These are phyloP conservation scores for Phytophthora pseudosyringae DNA, from an alignment of 352 stramenopile genomes.

Conservation along the genomic window DNA sequence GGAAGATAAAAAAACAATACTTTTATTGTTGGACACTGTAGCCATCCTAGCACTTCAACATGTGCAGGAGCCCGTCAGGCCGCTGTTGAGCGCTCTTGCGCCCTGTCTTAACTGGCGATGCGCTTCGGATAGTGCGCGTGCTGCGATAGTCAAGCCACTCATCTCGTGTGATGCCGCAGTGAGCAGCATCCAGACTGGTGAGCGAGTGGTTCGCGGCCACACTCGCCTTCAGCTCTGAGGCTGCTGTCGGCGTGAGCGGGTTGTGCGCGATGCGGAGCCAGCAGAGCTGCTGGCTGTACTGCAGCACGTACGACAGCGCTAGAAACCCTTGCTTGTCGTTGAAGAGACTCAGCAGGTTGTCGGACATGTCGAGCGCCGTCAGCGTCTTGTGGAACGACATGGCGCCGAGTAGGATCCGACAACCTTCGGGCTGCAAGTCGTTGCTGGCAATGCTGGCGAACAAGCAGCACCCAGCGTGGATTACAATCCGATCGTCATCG, in stretches of 20 bases:
- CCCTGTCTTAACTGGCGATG: neutral
- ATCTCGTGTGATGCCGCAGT: conserved; percentile 34
- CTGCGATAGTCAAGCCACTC: conserved; percentile 6
- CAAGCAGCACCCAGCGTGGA: neutral
- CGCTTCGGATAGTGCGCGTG: neutral
- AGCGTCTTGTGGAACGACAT: conserved; percentile 62
- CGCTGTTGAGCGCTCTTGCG: neutral
- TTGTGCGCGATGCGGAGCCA: conserved; percentile 57
- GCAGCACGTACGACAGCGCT: conserved; percentile 57
- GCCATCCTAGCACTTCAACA: conserved; percentile 27
- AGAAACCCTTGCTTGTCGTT: conserved; percentile 61
- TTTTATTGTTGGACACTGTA: neutral
- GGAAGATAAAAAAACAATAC: neutral
- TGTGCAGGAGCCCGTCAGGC: conserved; percentile 19
- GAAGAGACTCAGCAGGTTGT: conserved; percentile 63
- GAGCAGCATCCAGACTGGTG: conserved; percentile 38
- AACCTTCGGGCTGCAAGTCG: conserved; percentile 60
- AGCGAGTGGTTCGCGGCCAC: conserved; percentile 47
- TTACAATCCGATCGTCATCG: neutral
- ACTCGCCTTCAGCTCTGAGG: conserved; percentile 25
- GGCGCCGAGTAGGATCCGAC: conserved; percentile 54
- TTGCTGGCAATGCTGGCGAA: conserved; percentile 54
- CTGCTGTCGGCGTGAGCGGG: conserved; percentile 27
- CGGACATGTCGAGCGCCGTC: conserved; percentile 61
- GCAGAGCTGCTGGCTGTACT: conserved; percentile 55